Evolutionary conservation across 129 eudicot species (phyloP), one percentile per base, ranked within the genome.

Genomic region (Artemisia annua): DNA sequence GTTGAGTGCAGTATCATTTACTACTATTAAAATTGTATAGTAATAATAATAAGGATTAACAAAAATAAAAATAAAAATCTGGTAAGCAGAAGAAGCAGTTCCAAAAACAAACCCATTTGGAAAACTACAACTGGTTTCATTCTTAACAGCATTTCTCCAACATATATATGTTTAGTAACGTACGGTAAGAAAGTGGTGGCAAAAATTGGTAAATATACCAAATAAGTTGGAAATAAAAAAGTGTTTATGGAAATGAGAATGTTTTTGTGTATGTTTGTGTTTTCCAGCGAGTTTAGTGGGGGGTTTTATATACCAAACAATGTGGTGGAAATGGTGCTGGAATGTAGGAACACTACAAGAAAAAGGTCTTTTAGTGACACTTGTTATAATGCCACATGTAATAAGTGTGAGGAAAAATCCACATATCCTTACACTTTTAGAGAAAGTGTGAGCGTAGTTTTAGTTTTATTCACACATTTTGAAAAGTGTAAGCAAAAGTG

Each of bases 51-150:
- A 8, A 46, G 3, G 9, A 28, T 5, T 11, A 39, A 9, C 6
- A 39, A 50, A 2, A 59, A 57, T 12, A 68, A 22, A 4, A 48
- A 51, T 28, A 28, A 0, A 0, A 39, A 90, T 96, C 95, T 91
- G 97, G 72, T 86, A 91, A 26, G 97, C 97, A 61, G 97, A 82
- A 52, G 97, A 82, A 17, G 96, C 96, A 56, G 97, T 91, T 57
- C 97, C 97, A 72, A 91, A 91, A 30, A 86, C 75, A 80, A 91
- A 91, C 59, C 87, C 96, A 66, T 67, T 19, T 1, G 97, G 97
- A 72, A 91, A 91, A 78, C 86, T 24, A 43, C 54, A 64, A 16
- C 64, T 10, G 30, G 46, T 26, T 55, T 71, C 73, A 71, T 66
- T 3, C 59, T 75, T 70, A 44, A 54, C 51, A 52, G 3, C 74